Evolutionary conservation across 352 stramenopile genomes (phyloP), one percentile per base, ranked within the genome.

Genomic region (Phytophthora podocarpi): DNA sequence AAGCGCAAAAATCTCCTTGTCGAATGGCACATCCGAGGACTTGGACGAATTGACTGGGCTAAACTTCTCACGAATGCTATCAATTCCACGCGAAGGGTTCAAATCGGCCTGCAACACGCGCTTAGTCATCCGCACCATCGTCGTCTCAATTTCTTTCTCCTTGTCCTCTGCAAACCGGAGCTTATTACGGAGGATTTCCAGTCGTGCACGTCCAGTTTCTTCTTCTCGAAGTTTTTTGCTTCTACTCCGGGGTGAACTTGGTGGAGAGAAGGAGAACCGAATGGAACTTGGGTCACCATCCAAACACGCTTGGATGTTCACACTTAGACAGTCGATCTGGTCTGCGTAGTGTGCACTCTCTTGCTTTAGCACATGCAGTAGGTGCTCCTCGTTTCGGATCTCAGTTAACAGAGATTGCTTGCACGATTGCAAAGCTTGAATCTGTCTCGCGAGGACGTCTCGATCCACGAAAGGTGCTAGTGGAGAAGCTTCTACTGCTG

Each of bases 1-100:
- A 28, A 90, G 58, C 9, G 78, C 80, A 55, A 87, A 90, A 20
- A 93, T 90, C 34, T 93, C 84, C 42, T 89, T 90, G 51, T 91
- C 80, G 26, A 93, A 93, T 13, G 75, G 70, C 1, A 64, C 57
- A 32, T 70, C 62, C 11, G 36, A 47, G 5, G 11, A 11, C 18
- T 41, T 54, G 7, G 62, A 63, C 3, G 64, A 64, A 12, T 65
- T 28, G 0, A 64, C 42, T 9, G 57, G 59, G 15, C 63, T 64
- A 27, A 73, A 58, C 21, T 70, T 63, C 27, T 70, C 51, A 11
- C 52, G 51, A 53, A 63, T 47, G 12, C n/a, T 62, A 11, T 49
- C 23, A 21, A 72, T 70, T 4, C 49, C 50, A 36, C 35, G 30
- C 6, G 26, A 18, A 36, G 42, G 30, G 50, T 64, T 55, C 30